phyloP scores from a whole-genome alignment of 179 eudicot genomes.

The Dionaea muscipula region DNA sequence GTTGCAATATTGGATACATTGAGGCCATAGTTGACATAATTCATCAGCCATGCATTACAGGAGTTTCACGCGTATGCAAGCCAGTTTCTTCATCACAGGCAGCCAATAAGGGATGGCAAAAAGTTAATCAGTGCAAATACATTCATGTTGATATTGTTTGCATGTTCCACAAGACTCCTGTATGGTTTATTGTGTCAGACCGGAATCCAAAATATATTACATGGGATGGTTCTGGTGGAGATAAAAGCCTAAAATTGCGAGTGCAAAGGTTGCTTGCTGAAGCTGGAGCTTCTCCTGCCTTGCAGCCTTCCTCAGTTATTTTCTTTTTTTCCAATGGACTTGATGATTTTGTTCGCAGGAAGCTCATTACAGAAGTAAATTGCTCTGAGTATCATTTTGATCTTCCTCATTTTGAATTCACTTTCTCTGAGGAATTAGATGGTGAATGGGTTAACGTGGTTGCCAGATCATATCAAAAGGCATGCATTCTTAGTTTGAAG shows the following conservation, averaged over 20 bases:
- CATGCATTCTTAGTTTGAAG: conserved; percentile 39
- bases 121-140: conserved; percentile 12
- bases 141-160: conserved; percentile 74
- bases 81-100: conserved; percentile 27
- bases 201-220: conserved; percentile 64
- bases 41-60: conserved; percentile 55
- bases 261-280: conserved; percentile 39
- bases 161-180: conserved; percentile 53
- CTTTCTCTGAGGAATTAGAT: conserved; percentile 36
- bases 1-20: conserved; percentile 64
- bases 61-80: conserved; percentile 93
- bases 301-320: conserved; percentile 50
- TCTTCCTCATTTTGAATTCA: conserved; percentile 22
- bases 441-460: conserved; percentile 58
- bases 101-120: conserved; percentile 4
- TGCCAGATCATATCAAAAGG: conserved; percentile 34
- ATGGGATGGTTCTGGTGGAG: conserved; percentile 41
- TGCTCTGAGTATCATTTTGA: conserved; percentile 33
- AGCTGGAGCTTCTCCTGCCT: conserved; percentile 34
- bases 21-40: conserved; percentile 69
- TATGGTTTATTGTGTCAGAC: conserved; percentile 80
- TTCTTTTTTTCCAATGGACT: conserved; percentile 77
- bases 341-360: conserved; percentile 20
- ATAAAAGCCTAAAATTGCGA: conserved; percentile 41
- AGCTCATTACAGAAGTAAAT: conserved; percentile 37